Evolutionary conservation across 805 yeast genomes (phyloP).

Genomic region (Lachancea meyersii): DNA sequence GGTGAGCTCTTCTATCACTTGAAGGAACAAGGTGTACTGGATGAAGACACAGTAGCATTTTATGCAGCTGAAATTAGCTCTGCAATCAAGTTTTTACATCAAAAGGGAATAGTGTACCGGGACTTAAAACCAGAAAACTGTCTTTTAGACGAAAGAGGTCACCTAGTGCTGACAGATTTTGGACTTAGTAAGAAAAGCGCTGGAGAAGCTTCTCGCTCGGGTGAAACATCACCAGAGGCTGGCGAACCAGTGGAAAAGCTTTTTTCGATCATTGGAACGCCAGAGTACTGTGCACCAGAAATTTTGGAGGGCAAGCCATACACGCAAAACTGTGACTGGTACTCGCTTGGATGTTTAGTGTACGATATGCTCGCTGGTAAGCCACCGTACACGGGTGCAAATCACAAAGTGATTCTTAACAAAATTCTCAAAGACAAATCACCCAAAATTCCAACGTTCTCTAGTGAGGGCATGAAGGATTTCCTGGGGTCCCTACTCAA

Average conservation of each 20-base stretch:
- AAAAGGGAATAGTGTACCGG: conserved; percentile 75
- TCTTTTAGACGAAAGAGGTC: conserved; percentile 68
- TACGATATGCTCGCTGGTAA: conserved; percentile 77
- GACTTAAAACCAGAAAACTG: conserved; percentile 91
- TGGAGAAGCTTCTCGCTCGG: conserved; percentile 1
- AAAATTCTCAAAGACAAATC: conserved; percentile 62
- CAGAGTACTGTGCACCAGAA: conserved; percentile 74
- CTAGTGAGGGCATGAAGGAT: conserved; percentile 77
- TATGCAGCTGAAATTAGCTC: conserved; percentile 76
- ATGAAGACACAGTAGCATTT: conserved; percentile 64
- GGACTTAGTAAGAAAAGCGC: conserved; percentile 54
- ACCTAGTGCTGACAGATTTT: conserved; percentile 77
- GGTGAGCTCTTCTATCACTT: conserved; percentile 64
- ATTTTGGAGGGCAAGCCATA: conserved; percentile 71
- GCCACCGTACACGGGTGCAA: conserved; percentile 85
- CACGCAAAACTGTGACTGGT: conserved; percentile 81
- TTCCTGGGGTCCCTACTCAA: conserved; percentile 57
- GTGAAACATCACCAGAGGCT: conserved; percentile 1
- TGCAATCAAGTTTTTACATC: conserved; percentile 71
- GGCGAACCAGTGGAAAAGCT: conserved; percentile 31
- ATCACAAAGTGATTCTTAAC: conserved; percentile 67
- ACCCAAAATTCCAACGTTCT: conserved; percentile 62
- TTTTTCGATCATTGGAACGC: conserved; percentile 40
- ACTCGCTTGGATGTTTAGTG: conserved; percentile 81
- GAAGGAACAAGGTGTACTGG: conserved; percentile 37